phyloP scores from a whole-genome alignment of 768 basidiomycete species.

The Mycena venus region DNA sequence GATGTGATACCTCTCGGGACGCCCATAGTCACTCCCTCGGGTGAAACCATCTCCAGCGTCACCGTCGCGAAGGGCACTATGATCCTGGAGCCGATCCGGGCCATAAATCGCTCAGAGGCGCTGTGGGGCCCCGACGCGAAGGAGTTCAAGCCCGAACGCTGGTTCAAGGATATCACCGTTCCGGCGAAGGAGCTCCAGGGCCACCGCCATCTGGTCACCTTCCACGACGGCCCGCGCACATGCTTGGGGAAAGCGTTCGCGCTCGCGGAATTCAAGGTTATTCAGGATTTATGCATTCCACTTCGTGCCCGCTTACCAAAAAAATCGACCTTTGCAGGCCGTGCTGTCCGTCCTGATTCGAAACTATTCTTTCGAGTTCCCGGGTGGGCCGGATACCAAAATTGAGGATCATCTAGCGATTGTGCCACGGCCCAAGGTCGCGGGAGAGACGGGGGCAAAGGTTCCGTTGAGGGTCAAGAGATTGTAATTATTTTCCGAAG shows the following conservation, averaged over 20 bases:
- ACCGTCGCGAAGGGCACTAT: constrained; percentile 61
- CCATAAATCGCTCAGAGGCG: constrained; percentile 63
- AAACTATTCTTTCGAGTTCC: constrained; percentile 56
- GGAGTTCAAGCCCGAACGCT: constrained; percentile 74
- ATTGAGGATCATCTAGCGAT: constrained; percentile 52
- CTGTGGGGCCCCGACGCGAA: constrained; percentile 75
- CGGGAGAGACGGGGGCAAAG: constrained; percentile 47
- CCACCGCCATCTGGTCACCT: constrained; percentile 64
- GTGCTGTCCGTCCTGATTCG: constrained; percentile 60
- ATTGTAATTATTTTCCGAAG: no score
- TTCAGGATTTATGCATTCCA: no score
- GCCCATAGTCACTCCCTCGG: constrained; percentile 60
- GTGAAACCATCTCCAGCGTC: constrained; percentile 54
- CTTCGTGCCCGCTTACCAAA: no score
- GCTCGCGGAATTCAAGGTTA: constrained; percentile 55
- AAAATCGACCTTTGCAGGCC: constrained; percentile 42
- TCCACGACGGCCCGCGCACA: constrained; percentile 64
- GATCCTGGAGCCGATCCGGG: constrained; percentile 57
- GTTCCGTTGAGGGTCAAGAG: constrained; percentile 51
- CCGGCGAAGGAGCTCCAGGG: constrained; percentile 59
- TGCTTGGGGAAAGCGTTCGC: constrained; percentile 67
- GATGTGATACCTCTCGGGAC: constrained; percentile 70
- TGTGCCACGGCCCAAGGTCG: constrained; percentile 55
- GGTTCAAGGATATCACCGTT: constrained; percentile 58
- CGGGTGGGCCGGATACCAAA: constrained; percentile 54